Evolutionary conservation across 345 rosid species (phyloP).

Genomic region (Cochlearia excelsa): DNA sequence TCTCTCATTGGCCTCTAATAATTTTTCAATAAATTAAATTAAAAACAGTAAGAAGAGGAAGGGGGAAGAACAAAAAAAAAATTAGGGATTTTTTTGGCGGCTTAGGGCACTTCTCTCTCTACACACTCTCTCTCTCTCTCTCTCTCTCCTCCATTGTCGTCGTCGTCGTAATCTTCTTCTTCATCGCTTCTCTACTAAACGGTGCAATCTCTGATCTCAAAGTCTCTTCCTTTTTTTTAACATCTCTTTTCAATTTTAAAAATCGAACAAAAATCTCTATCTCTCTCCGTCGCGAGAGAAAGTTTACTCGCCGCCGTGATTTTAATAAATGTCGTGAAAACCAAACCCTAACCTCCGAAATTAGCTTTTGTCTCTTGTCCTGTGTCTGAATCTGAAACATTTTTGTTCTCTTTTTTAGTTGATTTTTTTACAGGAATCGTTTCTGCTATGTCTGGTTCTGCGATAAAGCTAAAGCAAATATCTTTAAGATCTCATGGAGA

Average conservation of each 20-base stretch:
- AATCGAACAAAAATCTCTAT: neutral
- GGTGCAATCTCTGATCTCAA: constrained; percentile 27
- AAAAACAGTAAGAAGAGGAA: constrained; percentile 20
- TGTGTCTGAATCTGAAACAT: constrained; percentile 19
- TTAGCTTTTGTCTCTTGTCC: constrained; percentile 25
- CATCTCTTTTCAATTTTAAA: no score
- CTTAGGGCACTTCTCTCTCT: constrained; percentile 22
- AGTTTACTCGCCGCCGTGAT: neutral
- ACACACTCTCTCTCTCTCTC: neutral
- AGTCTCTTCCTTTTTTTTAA: neutral
- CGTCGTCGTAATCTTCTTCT: constrained; percentile 15
- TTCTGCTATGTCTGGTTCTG: constrained; percentile 46
- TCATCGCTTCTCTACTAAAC: constrained; percentile 6
- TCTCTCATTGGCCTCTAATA: neutral
- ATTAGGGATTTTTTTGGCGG: constrained; percentile 36
- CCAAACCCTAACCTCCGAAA: neutral
- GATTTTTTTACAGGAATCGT: constrained; percentile 33
- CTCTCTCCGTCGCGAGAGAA: constrained; percentile 6
- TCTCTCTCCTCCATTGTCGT: neutral
- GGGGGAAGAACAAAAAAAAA: neutral
- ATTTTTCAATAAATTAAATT: constrained; percentile 25
- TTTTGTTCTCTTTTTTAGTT: no score
- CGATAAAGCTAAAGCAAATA: constrained; percentile 29
- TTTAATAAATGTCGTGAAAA: no score
- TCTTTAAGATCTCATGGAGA: constrained; percentile 20